These are phyloP conservation scores for Aphanoascus verrucosus DNA, from an alignment of 2,329 filamentous ascomycete species.

Conservation along the genomic window DNA sequence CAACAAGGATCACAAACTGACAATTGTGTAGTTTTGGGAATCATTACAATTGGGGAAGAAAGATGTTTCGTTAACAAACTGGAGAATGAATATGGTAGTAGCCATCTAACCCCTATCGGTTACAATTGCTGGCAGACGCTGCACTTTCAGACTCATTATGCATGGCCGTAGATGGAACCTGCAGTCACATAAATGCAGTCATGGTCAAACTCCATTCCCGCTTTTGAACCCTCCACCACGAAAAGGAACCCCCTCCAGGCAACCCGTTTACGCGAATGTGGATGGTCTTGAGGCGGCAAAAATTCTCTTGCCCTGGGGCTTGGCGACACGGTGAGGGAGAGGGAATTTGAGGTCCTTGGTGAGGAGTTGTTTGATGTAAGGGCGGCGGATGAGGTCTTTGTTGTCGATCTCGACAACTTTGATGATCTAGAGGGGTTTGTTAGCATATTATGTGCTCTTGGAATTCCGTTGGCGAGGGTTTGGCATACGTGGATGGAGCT, in stretches of 20 bases:
- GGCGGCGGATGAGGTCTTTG: slow-evolving; percentile 86
- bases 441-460: slow-evolving; percentile 1
- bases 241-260: not conserved
- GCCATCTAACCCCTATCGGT: slow-evolving; percentile 11
- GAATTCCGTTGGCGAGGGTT: not conserved
- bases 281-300: slow-evolving; percentile 88
- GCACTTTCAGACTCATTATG: slow-evolving; percentile 12
- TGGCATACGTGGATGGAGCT: slow-evolving; percentile 89
- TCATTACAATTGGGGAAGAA: slow-evolving; percentile 4
- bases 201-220: slow-evolving; percentile 9
- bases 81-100: slow-evolving; percentile 9
- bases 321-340: slow-evolving; percentile 88
- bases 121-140: slow-evolving; percentile 10
- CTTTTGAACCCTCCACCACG: slow-evolving; percentile 10
- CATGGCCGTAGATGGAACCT: slow-evolving; percentile 9
- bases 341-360: slow-evolving; percentile 95
- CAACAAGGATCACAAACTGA: not conserved
- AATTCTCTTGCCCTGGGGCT: slow-evolving; percentile 74
- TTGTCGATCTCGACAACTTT: slow-evolving; percentile 97
- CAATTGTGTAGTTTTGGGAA: not conserved
- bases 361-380: slow-evolving; percentile 98
- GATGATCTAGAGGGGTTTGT: slow-evolving; percentile 58
- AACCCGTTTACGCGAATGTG: slow-evolving; percentile 79
- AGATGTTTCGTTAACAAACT: slow-evolving; percentile 3
- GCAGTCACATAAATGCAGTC: slow-evolving; percentile 13